Conservation (phyloP, 805 yeast species). For the Cyberlindnera japonica region DNA sequence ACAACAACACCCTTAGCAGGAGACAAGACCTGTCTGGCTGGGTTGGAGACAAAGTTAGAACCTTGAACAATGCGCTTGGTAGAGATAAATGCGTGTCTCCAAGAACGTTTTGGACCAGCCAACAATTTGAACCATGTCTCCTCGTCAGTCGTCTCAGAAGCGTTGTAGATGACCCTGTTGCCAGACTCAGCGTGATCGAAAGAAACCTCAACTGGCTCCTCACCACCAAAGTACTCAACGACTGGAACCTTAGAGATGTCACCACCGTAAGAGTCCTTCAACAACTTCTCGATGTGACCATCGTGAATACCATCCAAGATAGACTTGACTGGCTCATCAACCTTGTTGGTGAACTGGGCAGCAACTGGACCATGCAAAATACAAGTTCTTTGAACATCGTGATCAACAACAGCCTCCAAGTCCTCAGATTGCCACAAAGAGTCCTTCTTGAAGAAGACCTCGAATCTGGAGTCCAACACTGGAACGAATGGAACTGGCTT, state of each 20-base stretch:
- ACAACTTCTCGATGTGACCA: constrained; percentile 73
- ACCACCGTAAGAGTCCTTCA: constrained; percentile 66
- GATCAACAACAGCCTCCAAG: constrained; percentile 90
- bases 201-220: constrained; percentile 41
- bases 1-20: constrained; percentile 66
- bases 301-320: constrained; percentile 86
- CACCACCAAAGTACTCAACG: constrained; percentile 85
- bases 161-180: constrained; percentile 35
- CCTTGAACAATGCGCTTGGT: constrained; percentile 84
- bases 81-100: constrained; percentile 90
- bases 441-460: constrained; percentile 96
- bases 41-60: constrained; percentile 70
- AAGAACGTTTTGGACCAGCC: constrained; percentile 73
- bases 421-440: constrained; percentile 99
- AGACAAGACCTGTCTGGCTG: constrained; percentile 73
- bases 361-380: constrained; percentile 98
- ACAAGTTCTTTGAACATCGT: constrained; percentile 98
- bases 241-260: constrained; percentile 75
- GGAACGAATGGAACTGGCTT: constrained; percentile 99
- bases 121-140: constrained; percentile 70
- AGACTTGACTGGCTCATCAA: constrained; percentile 89
- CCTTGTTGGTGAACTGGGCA: constrained; percentile 81
- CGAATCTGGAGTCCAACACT: constrained; percentile 88
- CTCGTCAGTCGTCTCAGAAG: constrained; percentile 33
- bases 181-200: constrained; percentile 31